A percentile compares a stretch with the other conserved stretches of the same genome.
These are phyloP conservation scores for Ustilago xerochloae DNA, from an alignment of 1,284 basidiomycete species.

Conservation along the genomic window DNA sequence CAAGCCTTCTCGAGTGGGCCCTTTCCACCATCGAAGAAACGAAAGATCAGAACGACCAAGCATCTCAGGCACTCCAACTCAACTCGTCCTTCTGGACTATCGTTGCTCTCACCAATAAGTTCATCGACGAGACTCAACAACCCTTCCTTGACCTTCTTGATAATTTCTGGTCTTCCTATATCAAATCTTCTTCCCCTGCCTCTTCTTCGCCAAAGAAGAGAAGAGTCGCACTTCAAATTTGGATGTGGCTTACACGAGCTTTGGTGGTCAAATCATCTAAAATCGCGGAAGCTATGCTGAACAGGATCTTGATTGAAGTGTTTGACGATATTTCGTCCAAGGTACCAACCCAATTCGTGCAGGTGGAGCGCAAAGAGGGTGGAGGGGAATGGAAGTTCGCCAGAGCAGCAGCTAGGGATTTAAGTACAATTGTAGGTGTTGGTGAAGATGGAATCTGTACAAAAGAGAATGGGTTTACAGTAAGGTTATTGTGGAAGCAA, in stretches of 20 bases:
- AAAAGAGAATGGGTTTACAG: slow-evolving; percentile 56
- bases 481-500: slow-evolving; percentile 75
- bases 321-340: slow-evolving; percentile 34
- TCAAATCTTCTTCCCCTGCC: slow-evolving; percentile 11
- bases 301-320: slow-evolving; percentile 40
- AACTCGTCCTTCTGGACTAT: slow-evolving; percentile 28
- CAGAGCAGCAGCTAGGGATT: slow-evolving; percentile 23
- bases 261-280: slow-evolving; percentile 50
- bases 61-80: slow-evolving; percentile 30
- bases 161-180: slow-evolving; percentile 37
- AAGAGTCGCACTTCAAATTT: slow-evolving; percentile 45
- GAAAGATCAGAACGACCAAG: background rate
- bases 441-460: slow-evolving; percentile 48
- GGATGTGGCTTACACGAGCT: slow-evolving; percentile 57
- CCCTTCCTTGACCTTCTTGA: slow-evolving; percentile 41
- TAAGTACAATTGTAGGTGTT: slow-evolving; percentile 34
- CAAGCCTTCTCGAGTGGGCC: slow-evolving; percentile 30
- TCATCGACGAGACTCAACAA: slow-evolving; percentile 32
- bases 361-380: slow-evolving; percentile 9
- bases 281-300: slow-evolving; percentile 51
- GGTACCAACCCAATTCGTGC: slow-evolving; percentile 2
- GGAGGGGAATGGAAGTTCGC: slow-evolving; percentile 39
- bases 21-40: background rate
- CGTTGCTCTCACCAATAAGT: slow-evolving; percentile 54
- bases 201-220: background rate